A percentile compares a stretch with the other conserved stretches of the same genome.
Conservation (phyloP, 768 basidiomycete genomes). For the Cantharellus anzutake region DNA sequence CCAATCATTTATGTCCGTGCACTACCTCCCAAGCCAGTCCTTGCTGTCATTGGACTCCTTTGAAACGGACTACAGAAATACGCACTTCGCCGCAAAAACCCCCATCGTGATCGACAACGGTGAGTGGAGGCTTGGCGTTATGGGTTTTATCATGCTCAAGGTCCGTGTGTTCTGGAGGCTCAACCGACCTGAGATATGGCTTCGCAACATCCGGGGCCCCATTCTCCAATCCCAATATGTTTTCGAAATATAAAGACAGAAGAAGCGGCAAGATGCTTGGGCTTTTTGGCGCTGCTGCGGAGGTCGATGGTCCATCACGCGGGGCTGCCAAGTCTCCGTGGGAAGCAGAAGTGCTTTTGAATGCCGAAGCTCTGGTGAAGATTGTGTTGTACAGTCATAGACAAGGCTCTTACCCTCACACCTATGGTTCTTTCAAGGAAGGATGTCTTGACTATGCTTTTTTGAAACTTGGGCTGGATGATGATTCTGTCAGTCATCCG, state of each 20-base stretch:
- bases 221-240: conserved; percentile 43
- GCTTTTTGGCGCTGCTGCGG: conserved; percentile 75
- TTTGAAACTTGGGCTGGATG: conserved; percentile 66
- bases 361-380: conserved; percentile 74
- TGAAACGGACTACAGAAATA: neutral
- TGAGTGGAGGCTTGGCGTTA: conserved; percentile 1
- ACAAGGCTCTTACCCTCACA: neutral
- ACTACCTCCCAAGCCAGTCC: no score
- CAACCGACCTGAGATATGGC: conserved; percentile 65
- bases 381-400: neutral
- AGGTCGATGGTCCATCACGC: conserved; percentile 68
- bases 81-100: conserved; percentile 13
- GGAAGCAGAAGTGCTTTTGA: conserved; percentile 86
- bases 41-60: neutral
- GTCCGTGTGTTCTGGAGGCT: conserved; percentile 21
- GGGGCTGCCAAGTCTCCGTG: conserved; percentile 65
- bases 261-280: conserved; percentile 64
- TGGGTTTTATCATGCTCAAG: neutral
- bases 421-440: conserved; percentile 36
- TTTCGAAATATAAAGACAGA: conserved; percentile 81
- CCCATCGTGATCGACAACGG: conserved; percentile 81
- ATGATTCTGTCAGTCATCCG: conserved; percentile 60
- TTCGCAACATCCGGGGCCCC: conserved; percentile 47
- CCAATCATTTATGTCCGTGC: no score
- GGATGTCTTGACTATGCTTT: conserved; percentile 86